Base-by-base conservation (phyloP, 805 yeast genomes). In the Sungouiozyma ichnusensis region DNA sequence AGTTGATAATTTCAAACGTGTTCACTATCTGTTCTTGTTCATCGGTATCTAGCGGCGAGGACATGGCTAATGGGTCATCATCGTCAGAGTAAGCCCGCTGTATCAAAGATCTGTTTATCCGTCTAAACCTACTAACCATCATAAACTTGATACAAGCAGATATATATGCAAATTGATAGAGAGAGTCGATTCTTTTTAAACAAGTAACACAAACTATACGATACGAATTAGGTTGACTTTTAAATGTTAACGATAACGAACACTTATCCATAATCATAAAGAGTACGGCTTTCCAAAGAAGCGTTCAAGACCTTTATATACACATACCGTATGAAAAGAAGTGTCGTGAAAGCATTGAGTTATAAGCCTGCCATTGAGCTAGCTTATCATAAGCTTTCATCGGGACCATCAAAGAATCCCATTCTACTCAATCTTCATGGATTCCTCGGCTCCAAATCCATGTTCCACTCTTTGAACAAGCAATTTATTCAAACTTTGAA, bases 381-480 rank as follows among this genome's bases (percentile, higher is more conserved):
- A n/a, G 48, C 53, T 1, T 55, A 39, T 34, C 41, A 37, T 16
- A 47, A 38, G 20, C 53, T 53, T 7, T 33, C 47, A 13, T 19
- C 32, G 27, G 24, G 33, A 8, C 18, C 16, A 3, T 31, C 37
- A 13, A 27, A 36, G 6, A 41, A 36, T 13, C 73, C 76, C 1
- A 55, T 70, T 1, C 47, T 76, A 8, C 53, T 75, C 3, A 56
- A 53, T 51, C 49, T 77, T 13, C 82, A 76, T 52, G 82, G 82
- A 1, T 63, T 75, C 20, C 67, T 77, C 41, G 82, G 80, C 0
- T 67, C 72, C 4, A 63, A 62, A 33, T 64, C 62, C 39, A 69
- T 68, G 51, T 77, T 67, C 52, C 58, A 63, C 29, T 52, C 65
- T 4, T 57, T 69, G 2, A 72, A 68, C 7, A 59, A 65, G 37